These are phyloP conservation scores for Phalaenopsis hybrid DNA, from an alignment of 116 monocot genomes.

Conservation along the genomic window DNA sequence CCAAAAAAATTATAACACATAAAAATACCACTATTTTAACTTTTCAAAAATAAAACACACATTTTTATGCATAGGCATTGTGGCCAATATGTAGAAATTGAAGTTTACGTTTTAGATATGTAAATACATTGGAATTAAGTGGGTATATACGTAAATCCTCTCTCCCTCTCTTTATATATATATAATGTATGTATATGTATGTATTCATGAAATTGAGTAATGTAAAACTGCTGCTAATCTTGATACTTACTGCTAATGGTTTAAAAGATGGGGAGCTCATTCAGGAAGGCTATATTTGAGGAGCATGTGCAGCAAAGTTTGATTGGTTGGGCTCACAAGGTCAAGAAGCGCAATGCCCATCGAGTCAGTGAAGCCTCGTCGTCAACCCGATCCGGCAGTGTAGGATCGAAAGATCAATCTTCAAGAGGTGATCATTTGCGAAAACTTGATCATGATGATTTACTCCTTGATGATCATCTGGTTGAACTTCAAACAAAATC, in stretches of 20 bases:
- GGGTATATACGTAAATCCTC: background rate
- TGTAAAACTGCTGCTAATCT: background rate
- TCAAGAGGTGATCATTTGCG: conserved; percentile 4
- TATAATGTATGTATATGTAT: too few species aligned
- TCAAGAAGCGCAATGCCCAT: conserved; percentile 20
- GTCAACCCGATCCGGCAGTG: background rate
- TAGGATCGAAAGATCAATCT: background rate
- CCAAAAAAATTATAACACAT: too few species aligned
- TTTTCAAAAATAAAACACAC: too few species aligned
- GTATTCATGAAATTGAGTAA: background rate
- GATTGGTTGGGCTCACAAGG: conserved; percentile 38
- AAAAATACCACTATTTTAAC: too few species aligned
- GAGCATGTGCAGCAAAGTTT: conserved; percentile 32
- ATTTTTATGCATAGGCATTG: too few species aligned
- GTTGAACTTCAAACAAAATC: background rate
- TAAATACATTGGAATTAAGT: too few species aligned
- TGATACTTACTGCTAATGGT: background rate
- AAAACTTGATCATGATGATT: background rate
- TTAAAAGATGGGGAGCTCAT: conserved; percentile 69
- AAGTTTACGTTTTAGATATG: too few species aligned
- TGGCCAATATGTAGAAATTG: too few species aligned
- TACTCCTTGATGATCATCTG: background rate
- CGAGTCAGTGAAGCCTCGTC: background rate
- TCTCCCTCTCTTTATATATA: too few species aligned
- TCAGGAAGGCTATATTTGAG: conserved; percentile 34